A percentile compares a stretch with the other conserved stretches of the same genome.
Evolutionary conservation across 225 moss, liverwort and hornwort species (phyloP).

Genomic region (Straminergon stramineum): DNA sequence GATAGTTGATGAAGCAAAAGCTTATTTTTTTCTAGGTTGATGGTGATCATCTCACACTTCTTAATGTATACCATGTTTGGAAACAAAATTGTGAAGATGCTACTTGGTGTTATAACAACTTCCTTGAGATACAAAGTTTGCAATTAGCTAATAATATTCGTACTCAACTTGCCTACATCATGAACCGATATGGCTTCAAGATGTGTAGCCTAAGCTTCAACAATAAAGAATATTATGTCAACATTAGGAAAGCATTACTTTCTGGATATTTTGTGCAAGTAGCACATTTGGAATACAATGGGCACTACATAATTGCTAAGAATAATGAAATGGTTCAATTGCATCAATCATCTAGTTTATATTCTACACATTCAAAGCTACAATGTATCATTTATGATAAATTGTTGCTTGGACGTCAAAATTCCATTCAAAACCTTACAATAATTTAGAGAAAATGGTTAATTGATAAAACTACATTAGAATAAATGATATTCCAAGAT

Average conservation of each 20-base stretch:
- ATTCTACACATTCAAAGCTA: neutral
- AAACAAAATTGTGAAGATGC: slow-evolving; percentile 34
- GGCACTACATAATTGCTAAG: slow-evolving; percentile 40
- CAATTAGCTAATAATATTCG: slow-evolving; percentile 39
- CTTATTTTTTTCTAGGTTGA: slow-evolving; percentile 38
- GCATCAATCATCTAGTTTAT: slow-evolving; percentile 46
- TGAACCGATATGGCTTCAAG: slow-evolving; percentile 42
- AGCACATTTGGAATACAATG: slow-evolving; percentile 39
- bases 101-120: slow-evolving; percentile 54
- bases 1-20: slow-evolving; percentile 44
- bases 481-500: neutral
- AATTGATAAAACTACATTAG: neutral
- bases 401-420: neutral
- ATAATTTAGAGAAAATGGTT: neutral
- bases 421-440: neutral
- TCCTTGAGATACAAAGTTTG: slow-evolving; percentile 32
- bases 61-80: slow-evolving; percentile 51
- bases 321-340: slow-evolving; percentile 58
- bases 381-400: neutral
- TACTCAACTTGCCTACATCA: slow-evolving; percentile 41
- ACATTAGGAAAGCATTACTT: slow-evolving; percentile 48
- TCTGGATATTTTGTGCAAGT: slow-evolving; percentile 57
- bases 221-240: slow-evolving; percentile 29
- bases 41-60: slow-evolving; percentile 59
- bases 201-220: slow-evolving; percentile 52